Evolutionary conservation across 2,329 filamentous ascomycete species (phyloP).

Genomic region (Amylocarpus encephaloides): DNA sequence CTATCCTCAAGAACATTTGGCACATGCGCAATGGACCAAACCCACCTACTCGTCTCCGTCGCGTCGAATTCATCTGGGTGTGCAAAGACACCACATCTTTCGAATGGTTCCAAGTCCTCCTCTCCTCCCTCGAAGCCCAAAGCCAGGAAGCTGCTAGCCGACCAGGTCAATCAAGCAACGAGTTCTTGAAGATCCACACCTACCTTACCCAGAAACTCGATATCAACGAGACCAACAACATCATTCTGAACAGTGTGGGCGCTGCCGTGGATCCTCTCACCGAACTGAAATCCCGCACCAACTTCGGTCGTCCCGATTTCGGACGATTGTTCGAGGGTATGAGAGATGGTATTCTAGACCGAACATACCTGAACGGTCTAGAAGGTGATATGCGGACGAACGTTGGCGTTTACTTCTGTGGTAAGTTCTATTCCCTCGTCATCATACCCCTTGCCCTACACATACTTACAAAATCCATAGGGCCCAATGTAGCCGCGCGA

Average conservation of each 20-base stretch:
- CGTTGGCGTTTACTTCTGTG: slow-evolving; percentile 97
- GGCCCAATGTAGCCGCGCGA: slow-evolving; percentile 51
- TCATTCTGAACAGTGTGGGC: slow-evolving; percentile 92
- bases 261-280: slow-evolving; percentile 84
- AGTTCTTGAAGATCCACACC: slow-evolving; percentile 96
- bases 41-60: slow-evolving; percentile 78
- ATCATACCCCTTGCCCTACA: background rate
- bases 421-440: slow-evolving; percentile 44
- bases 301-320: slow-evolving; percentile 94
- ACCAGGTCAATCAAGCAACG: slow-evolving; percentile 60
- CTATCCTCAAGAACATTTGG: slow-evolving; percentile 96
- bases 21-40: slow-evolving; percentile 87
- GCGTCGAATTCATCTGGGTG: slow-evolving; percentile 98
- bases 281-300: slow-evolving; percentile 81
- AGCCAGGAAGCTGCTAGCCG: slow-evolving; percentile 63
- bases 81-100: slow-evolving; percentile 94
- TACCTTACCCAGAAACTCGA: slow-evolving; percentile 94
- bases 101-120: slow-evolving; percentile 96
- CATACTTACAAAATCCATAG: slow-evolving; percentile 16
- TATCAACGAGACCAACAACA: slow-evolving; percentile 88
- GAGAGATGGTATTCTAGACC: slow-evolving; percentile 79
- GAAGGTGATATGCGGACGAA: slow-evolving; percentile 73
- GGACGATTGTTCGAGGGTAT: slow-evolving; percentile 71
- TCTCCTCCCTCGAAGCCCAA: slow-evolving; percentile 85
- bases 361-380: slow-evolving; percentile 77